These are phyloP conservation scores for Chaetomium sp. DNA, from an alignment of 2,329 filamentous ascomycete genomes.

Conservation along the genomic window DNA sequence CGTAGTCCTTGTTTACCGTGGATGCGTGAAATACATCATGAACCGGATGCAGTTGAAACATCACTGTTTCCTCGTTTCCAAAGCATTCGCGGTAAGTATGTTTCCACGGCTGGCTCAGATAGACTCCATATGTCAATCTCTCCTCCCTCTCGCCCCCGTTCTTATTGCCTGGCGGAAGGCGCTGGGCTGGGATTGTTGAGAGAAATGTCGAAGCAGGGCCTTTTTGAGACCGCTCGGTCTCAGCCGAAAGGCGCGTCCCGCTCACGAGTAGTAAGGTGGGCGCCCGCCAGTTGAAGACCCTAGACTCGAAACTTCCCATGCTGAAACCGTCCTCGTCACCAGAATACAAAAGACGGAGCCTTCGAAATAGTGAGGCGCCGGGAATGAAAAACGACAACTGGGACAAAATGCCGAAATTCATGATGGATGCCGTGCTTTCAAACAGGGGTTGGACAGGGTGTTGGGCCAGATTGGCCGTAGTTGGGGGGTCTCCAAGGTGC, in stretches of 20 bases:
- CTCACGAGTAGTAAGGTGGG: constrained; percentile 66
- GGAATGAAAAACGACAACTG: constrained; percentile 70
- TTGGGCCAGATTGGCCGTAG: constrained; percentile 6
- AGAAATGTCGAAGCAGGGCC: constrained; percentile 52
- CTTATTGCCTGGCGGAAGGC: constrained; percentile 43
- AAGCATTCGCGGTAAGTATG: constrained; percentile 63
- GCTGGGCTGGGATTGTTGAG: constrained; percentile 56
- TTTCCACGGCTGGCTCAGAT: constrained; percentile 62
- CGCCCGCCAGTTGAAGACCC: constrained; percentile 70
- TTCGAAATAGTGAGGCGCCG: constrained; percentile 56
- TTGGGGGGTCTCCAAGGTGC: constrained; percentile 32
- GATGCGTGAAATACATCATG: constrained; percentile 68
- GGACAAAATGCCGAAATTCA: constrained; percentile 57
- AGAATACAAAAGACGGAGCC: constrained; percentile 61
- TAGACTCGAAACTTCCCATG: constrained; percentile 68
- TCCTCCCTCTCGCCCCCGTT: constrained; percentile 34
- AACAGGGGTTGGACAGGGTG: constrained; percentile 43
- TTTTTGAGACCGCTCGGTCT: constrained; percentile 31
- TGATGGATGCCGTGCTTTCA: constrained; percentile 50
- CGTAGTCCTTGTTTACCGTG: constrained; percentile 58
- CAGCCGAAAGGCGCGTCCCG: constrained; percentile 52
- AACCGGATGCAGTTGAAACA: constrained; percentile 66
- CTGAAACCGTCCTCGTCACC: constrained; percentile 67
- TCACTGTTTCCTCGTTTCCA: constrained; percentile 53
- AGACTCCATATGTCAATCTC: constrained; percentile 59